Evolutionary conservation across 1,284 basidiomycete genomes (phyloP), one percentile per base, ranked within the genome.

Genomic region (Ceratobasidium theobromae): DNA sequence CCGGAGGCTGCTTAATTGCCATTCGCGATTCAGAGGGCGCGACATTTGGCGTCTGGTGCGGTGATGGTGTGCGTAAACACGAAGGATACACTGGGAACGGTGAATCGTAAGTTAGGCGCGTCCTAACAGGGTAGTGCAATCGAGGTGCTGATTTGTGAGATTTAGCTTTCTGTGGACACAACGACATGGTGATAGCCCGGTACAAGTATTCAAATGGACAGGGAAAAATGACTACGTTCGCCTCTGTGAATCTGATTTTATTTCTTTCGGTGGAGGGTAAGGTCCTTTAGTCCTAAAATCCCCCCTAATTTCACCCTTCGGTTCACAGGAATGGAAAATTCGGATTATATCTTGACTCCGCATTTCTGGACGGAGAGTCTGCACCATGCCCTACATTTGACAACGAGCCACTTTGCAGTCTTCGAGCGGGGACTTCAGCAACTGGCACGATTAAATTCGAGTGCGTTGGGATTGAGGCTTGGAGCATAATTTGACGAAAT

Each of bases 251-350:
- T 77, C 83, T 0, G 81, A 84, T 43, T 91, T 86, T 72, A 81
- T 95, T 69, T 93, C 91, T 0, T 92, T 96, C 73, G 94, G 94
- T 4, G 94, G 94, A 72, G 93, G 94, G 93, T 93, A 71, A 70
- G 89, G 80, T 48, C n/a, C 14, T 28, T 38, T 8, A 14, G 21
- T n/a, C 52, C 16, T 16, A 16, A 8, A 23, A 8, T 45, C 21
- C n/a, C 5, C 23, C 14, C 30, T 43, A 5, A 35, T 9, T n/a
- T 45, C 18, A 21, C 18, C 18, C 8, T 33, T 21, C 49, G 9
- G 35, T 4, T 66, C 41, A 5, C 71, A 93, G 91, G 3, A 92
- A 93, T 64, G 93, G 92, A 0, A 84, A 86, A 48, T 96, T 92
- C 74, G 96, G 95, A 0, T 78, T 99, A 4, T 93, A 94, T 76